Conservation (phyloP, 768 basidiomycete genomes). For the Lepiota brunneoincarnata region DNA sequence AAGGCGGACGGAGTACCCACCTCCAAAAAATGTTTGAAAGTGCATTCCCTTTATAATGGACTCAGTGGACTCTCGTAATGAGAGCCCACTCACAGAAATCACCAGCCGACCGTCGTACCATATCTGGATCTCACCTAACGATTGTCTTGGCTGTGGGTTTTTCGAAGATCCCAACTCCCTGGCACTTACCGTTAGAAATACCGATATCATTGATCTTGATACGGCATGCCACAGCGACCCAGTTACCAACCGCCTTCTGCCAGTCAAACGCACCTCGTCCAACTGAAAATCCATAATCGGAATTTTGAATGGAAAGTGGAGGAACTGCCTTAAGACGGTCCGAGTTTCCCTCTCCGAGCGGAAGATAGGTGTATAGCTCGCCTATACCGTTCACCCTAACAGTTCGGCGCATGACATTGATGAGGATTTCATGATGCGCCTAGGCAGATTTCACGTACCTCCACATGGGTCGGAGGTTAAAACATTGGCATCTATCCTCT, state of each 20-base stretch:
- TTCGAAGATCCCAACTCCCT: too few species aligned
- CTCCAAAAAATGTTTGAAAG: conserved; percentile 79
- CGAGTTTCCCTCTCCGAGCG: conserved; percentile 44
- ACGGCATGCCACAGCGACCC: conserved; percentile 65
- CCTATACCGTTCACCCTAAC: conserved; percentile 48
- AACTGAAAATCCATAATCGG: conserved; percentile 63
- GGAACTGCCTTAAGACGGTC: conserved; percentile 43
- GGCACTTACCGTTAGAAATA: conserved; percentile 46
- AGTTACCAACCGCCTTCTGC: conserved; percentile 46
- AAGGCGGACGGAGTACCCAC: conserved; percentile 27
- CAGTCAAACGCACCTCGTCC: conserved; percentile 64
- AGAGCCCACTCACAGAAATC: conserved; percentile 46
- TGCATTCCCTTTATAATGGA: conserved; percentile 65
- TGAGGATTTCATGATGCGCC: background rate
- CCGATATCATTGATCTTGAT: conserved; percentile 67
- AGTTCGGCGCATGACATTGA: background rate
- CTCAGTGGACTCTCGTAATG: conserved; percentile 39
- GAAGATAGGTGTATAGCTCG: conserved; percentile 72
- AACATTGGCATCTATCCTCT: conserved; percentile 61
- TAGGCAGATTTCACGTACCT: conserved; percentile 33
- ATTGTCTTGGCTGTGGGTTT: background rate
- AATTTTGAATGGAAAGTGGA: conserved; percentile 45
- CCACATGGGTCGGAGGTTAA: conserved; percentile 75
- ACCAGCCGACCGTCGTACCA: conserved; percentile 61
- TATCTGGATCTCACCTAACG: conserved; percentile 62